These are phyloP conservation scores for Dryas alaskensis DNA, from an alignment of 306 rosid species.

Conservation along the genomic window DNA sequence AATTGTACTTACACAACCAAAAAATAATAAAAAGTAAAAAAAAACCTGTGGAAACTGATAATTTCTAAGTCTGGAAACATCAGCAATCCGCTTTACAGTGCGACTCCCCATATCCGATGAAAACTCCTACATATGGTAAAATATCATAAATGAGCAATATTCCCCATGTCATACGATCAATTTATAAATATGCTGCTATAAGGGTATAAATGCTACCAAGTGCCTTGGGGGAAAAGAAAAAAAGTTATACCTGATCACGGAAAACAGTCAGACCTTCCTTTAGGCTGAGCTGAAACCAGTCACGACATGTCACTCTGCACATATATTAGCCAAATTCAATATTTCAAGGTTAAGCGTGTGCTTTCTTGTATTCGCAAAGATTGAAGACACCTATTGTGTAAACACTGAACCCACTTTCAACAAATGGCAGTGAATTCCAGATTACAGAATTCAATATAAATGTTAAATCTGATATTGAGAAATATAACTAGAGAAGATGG, in stretches of 20 bases:
- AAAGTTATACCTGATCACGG: slow-evolving; percentile 76
- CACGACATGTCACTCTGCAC: slow-evolving; percentile 96
- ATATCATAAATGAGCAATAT: neutral
- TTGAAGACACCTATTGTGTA: neutral
- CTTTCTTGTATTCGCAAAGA: neutral
- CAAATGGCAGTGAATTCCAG: neutral
- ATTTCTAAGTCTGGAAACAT: slow-evolving; percentile 85
- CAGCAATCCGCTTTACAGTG: slow-evolving; percentile 78
- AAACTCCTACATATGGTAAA: slow-evolving; percentile 65
- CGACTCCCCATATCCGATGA: slow-evolving; percentile 98
- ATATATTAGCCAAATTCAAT: slow-evolving; percentile 27
- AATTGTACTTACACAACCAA: neutral
- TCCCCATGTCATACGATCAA: neutral
- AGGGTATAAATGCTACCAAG: slow-evolving; percentile 21
- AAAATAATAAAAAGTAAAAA: slow-evolving; percentile 2
- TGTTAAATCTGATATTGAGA: neutral
- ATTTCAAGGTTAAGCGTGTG: slow-evolving; percentile 19
- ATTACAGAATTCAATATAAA: neutral
- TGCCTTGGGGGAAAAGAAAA: neutral
- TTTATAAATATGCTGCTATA: neutral
- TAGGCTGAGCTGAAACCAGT: slow-evolving; percentile 99
- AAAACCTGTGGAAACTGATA: slow-evolving; percentile 97
- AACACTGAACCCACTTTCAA: slow-evolving; percentile 15
- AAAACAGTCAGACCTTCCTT: slow-evolving; percentile 99
- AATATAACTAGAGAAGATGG: neutral